phyloP scores from a whole-genome alignment of 495 filamentous ascomycete genomes.

The Trichoderma asperelloides region DNA sequence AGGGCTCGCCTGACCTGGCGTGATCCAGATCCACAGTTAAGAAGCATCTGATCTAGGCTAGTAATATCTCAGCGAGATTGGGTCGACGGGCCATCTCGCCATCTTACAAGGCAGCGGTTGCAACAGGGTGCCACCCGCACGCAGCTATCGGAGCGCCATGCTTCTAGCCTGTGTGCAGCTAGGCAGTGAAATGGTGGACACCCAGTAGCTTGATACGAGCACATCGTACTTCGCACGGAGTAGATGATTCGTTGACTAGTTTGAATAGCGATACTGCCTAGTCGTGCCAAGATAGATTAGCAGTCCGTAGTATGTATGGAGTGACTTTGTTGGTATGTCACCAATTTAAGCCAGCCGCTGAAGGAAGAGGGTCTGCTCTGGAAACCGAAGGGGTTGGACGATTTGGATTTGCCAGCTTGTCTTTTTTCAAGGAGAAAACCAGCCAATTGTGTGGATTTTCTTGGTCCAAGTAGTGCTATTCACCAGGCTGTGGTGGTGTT shows the following conservation, averaged over 20 bases:
- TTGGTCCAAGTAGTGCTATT: too few species aligned
- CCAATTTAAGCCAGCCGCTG: not conserved
- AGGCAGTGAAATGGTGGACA: not conserved
- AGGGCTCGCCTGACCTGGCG: conserved; percentile 7
- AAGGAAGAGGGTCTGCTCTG: not conserved
- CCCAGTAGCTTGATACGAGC: not conserved
- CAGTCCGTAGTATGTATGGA: not conserved
- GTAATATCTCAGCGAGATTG: conserved; percentile 5
- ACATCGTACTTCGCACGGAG: not conserved
- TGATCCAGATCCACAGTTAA: conserved; percentile 1
- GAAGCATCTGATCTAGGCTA: conserved; percentile 4
- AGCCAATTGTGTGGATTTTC: too few species aligned
- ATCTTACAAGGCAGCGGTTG: conserved; percentile 1
- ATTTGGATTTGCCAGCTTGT: too few species aligned
- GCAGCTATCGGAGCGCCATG: not conserved
- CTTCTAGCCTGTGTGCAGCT: not conserved
- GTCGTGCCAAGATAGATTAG: not conserved
- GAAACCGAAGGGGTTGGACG: not conserved
- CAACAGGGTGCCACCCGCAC: conserved; percentile 7
- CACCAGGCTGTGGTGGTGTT: too few species aligned
- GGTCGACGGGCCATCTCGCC: conserved; percentile 7
- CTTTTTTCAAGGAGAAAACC: too few species aligned
- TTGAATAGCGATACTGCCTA: not conserved
- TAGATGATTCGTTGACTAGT: not conserved
- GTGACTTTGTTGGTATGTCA: not conserved